Evolutionary conservation across 768 basidiomycete genomes (phyloP), one percentile per base, ranked within the genome.

Genomic region (Inosperma sp.): DNA sequence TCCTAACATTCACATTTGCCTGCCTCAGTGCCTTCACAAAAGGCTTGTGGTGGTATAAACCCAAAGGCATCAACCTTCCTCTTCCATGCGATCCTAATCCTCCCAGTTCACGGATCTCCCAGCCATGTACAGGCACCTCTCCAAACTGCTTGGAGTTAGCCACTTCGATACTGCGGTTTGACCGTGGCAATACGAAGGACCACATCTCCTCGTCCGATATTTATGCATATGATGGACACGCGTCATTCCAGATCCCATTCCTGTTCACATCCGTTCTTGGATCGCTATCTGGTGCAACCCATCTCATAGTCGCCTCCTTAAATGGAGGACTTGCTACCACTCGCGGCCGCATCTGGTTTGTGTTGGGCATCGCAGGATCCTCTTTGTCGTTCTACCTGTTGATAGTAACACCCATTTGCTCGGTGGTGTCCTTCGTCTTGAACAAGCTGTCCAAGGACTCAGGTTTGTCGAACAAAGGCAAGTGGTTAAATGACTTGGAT

Each of bases 21-120:
- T 19, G 40, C 3, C n/a, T 49, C 16, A 54, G 48, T 27, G 33
- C 29, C 16, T 30, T 45, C 2, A 40, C 48, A 10, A 41, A 49
- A 7, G 13, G 21, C n/a, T 29, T 49, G 19, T 54, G 53, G 53
- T 54, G 48, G 53, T 23, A 36, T 14, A 49, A 54, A 40, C 53
- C 53, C 17, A 19, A 35, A 8, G 33, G 35, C 35, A 19, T 54
- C 13, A 19, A 26, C 40, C 40, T 4, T 4, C 40, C 22, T 42
- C 40, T 42, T 26, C 23, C 40, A 42, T 1, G 13, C 23, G n/a
- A 26, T 42, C 23, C 23, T 19, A 26, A 41, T 41, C 39, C 39
- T 25, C 22, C 22, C 37, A 17, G 21, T 13, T 40, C 39, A 4
- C 1, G 4, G 4, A 5, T 22, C 37, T 4, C 37, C 23, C 37